These are phyloP conservation scores for Anisodus acutangulus DNA, from an alignment of 257 asterid genomes.

Conservation along the genomic window DNA sequence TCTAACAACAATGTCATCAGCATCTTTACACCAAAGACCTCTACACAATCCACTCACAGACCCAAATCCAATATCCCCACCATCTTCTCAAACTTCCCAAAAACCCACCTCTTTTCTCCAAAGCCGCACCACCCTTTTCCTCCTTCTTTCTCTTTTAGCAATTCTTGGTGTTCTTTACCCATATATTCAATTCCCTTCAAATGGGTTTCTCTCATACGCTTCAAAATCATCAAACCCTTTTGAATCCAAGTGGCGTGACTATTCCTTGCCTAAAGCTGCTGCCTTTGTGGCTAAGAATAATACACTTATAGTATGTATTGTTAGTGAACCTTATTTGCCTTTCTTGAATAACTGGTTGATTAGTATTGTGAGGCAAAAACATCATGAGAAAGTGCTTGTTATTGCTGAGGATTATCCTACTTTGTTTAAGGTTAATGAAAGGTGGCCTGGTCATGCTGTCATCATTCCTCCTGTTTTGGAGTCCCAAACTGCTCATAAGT, in stretches of 20 bases:
- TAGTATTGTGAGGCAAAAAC: constrained; percentile 80
- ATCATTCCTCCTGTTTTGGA: constrained; percentile 88
- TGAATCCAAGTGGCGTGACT: constrained; percentile 71
- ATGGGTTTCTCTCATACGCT: constrained; percentile 37
- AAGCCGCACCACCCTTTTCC: constrained; percentile 55
- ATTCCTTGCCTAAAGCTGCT: constrained; percentile 79
- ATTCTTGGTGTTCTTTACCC: constrained; percentile 70
- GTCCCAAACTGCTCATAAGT: constrained; percentile 85
- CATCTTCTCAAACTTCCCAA: constrained; percentile 67
- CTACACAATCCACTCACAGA: constrained; percentile 46
- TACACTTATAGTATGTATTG: constrained; percentile 88
- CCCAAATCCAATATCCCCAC: constrained; percentile 50
- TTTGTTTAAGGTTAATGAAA: constrained; percentile 76
- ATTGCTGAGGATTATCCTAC: constrained; percentile 96
- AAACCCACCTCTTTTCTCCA: constrained; percentile 54
- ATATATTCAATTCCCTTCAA: constrained; percentile 46
- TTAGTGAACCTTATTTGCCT: constrained; percentile 88
- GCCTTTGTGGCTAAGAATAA: constrained; percentile 76
- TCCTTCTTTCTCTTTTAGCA: constrained; percentile 57
- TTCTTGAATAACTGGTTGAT: constrained; percentile 95
- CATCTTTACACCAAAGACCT: constrained; percentile 74
- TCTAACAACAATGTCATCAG: constrained; percentile 42
- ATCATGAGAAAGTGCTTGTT: constrained; percentile 87
- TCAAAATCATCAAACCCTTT: constrained; percentile 33
- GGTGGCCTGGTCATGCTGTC: constrained; percentile 99